Base-by-base conservation (phyloP, 345 rosid genomes). In the Populus pruinosa region DNA sequence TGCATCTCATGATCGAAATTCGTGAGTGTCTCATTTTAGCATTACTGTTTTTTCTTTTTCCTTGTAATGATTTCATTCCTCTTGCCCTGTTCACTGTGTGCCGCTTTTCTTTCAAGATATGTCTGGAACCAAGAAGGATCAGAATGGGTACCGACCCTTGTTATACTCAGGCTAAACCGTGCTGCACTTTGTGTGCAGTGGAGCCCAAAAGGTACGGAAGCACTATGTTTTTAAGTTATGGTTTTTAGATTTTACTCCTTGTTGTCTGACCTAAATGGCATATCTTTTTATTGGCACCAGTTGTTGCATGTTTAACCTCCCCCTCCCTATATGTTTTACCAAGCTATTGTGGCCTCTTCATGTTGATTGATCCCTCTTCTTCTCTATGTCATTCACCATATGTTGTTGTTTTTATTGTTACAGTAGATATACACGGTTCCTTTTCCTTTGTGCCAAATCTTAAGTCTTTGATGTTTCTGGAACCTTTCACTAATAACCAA, bases 121-220 rank as follows among this genome's bases (percentile, higher is more conserved):
- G 97, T 96, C 16, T 96, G 99, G 98, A 96, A 85, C 85, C 83
- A 81, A 23, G 98, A 93, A 89, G 98, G 97, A 44, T 67, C 87
- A 20, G 98, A 90, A 78, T 93, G 99, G 99, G 89, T 92, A 41
- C 95, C 99, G 25, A 96, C 97, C 73, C 94, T 96, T 76, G 99
- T 96, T 78, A 93, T 96, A 79, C 99, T 96, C 73, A 87, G 99
- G 88, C 91, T 93, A 75, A 96, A 96, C 83, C 98, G 95, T 77
- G 98, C 98, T 67, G 99, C 98, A 11, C 94, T 96, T 66, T 96
- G 99, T 76, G 96, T 91, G 77, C 92, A 90, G 70, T 96, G 99
- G 99, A 92, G 98, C 78, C 98, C 98, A 65, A 89, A 79, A 87
- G 99, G 99, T 93, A 90, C 31, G 61, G 39, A 74, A 39, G 59